Evolutionary conservation across 148 eudicot species (phyloP).

Genomic region (Mesembryanthemum crystallinum): DNA sequence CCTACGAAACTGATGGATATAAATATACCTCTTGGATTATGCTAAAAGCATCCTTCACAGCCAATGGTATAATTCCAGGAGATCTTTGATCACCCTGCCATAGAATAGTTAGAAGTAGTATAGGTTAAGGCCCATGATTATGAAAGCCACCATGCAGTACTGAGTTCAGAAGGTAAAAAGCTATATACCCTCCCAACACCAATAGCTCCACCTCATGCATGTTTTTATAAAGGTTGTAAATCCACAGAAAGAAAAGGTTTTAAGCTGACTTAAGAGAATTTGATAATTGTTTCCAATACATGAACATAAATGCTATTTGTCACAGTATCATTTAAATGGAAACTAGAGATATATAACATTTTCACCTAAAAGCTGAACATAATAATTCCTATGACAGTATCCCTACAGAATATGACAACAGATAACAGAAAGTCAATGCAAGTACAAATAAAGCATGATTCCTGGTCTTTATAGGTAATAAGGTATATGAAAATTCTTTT

Average conservation of each 20-base stretch:
- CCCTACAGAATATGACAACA: neutral
- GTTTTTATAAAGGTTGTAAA: neutral
- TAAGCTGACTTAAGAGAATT: neutral
- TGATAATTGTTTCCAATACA: neutral
- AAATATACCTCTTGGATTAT: constrained; percentile 86
- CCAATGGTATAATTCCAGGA: constrained; percentile 97
- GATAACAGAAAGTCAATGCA: neutral
- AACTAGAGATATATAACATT: neutral
- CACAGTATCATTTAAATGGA: neutral
- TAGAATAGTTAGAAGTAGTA: neutral
- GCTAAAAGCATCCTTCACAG: constrained; percentile 98
- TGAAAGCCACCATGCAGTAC: neutral
- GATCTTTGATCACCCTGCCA: constrained; percentile 97
- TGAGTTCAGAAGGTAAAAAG: neutral
- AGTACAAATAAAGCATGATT: neutral
- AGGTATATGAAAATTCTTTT: neutral
- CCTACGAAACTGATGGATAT: constrained; percentile 4
- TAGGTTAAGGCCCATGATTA: neutral
- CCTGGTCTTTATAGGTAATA: no score
- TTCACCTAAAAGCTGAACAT: neutral
- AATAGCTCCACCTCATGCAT: neutral
- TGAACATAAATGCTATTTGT: neutral
- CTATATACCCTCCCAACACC: neutral
- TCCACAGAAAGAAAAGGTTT: neutral
- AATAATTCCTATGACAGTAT: neutral